Evolutionary conservation across 2,329 filamentous ascomycete genomes (phyloP), one percentile per base, ranked within the genome.

Genomic region (Epichloe scottii): DNA sequence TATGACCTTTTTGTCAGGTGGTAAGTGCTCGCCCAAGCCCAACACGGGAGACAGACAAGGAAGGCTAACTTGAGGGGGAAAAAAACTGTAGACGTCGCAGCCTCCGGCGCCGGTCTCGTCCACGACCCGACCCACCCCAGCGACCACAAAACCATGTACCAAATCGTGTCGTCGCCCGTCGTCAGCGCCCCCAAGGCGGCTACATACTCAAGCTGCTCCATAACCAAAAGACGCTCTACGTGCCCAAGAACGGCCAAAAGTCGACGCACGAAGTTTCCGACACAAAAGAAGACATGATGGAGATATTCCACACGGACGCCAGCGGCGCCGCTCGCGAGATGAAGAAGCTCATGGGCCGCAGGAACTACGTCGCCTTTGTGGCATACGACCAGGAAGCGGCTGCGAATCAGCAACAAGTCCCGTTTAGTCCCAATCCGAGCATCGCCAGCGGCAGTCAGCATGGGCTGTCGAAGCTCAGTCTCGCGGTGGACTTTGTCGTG

Each of bases 211-310:
- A 94, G 66, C 79, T 98, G 62, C 82, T 98, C n/a, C 89, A 97
- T 74, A 93, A 86, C 73, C 91, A 90, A 71, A 93, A 91, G 67
- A 81, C 87, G 38, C 81, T 97, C 30, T 98, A 96, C 66, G 77
- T 98, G 50, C 93, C 93, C 0, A 76, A 79, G 50, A 98, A 98
- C 67, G 91, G 91, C 1, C 82, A 89, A 51, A 79, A 80, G 57
- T 83, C 85, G 1, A 85, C 77, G 2, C 81, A 89, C 54, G 78
- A 84, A 56, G 78, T 87, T 1, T 86, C 84, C 2, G 93, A 98
- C 66, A 98, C 93, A 45, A 97, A 98, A 69, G 93, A 98, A 68
- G 93, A 98, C 69, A 98, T 98, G 93, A 95, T 98, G 87, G 93
- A 98, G 72, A 94, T 98, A 58, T 98, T 98, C 77, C 89, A 93